Base-by-base conservation (phyloP, 306 rosid genomes). In the Senna tora region DNA sequence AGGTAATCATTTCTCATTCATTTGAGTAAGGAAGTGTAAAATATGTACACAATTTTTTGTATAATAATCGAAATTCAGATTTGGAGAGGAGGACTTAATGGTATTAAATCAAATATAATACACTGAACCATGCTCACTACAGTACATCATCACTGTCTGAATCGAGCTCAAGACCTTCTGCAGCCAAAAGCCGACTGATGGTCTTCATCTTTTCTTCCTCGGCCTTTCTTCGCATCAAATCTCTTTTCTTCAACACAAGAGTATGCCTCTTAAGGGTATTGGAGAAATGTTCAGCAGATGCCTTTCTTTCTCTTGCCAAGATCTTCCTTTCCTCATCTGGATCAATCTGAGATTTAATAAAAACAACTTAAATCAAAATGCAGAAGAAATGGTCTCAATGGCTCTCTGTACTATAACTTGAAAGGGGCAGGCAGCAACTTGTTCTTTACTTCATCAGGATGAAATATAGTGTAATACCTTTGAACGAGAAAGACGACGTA, bases 81-180 rank as follows among this genome's bases (percentile, higher is more conserved):
- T 56, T 15, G 0, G 22, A 33, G 73, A 28, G 36, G 67, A 58
- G 59, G 71, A 79, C 56, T 67, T 63, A 45, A 47, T 49, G 66
- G 73, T 63, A 15, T 55, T 54, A 64, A 73, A 71, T 64, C 61
- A 62, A 65, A 70, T 69, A 70, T 75, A 49, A 69, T 57, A 62
- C 60, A 58, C 34, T 39, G 54, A 66, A 71, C 45, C 65, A 45
- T 71, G 57, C 42, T 76, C 65, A 53, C 75, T 83, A 81, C 33
- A 54, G 78, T 20, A 73, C 65, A 9, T 84, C 87, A 42, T 88
- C 95, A 14, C 84, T 90, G 20, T 90, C 92, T 30, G 97, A 52
- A 56, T 88, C 98, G 22, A 92, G 96, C 82, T 92, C 98, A 41
- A 92, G 95, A 46, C 98, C 98, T 77, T 92, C 98, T 25, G 87